Evolutionary conservation across 768 basidiomycete species (phyloP).

Genomic region (Cystobasidium ongulense): DNA sequence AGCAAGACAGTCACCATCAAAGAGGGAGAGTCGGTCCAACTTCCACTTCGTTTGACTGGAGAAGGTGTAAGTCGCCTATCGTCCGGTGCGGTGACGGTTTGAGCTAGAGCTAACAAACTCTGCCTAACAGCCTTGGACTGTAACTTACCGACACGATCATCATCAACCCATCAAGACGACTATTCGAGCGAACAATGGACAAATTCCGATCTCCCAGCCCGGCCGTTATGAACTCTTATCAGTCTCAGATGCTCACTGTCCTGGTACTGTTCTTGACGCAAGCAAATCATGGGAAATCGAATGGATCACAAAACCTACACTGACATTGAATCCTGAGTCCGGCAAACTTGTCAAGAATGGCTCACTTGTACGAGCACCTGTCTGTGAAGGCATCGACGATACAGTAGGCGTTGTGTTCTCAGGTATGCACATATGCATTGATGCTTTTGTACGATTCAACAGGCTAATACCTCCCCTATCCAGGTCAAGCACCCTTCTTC

Average conservation of each 20-base stretch:
- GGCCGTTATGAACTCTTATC: constrained; percentile 45
- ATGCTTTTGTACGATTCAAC: background rate
- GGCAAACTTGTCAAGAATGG: constrained; percentile 27
- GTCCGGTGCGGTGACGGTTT: background rate
- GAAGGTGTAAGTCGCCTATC: constrained; percentile 59
- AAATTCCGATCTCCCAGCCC: constrained; percentile 55
- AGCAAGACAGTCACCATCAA: constrained; percentile 57
- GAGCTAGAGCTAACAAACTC: background rate
- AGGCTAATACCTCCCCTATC: background rate
- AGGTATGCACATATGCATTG: background rate
- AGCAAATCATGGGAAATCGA: background rate
- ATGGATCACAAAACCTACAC: constrained; percentile 17
- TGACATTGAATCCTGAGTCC: background rate
- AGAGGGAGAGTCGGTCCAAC: constrained; percentile 61
- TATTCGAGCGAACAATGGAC: constrained; percentile 25
- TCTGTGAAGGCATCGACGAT: constrained; percentile 28
- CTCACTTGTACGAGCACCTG: background rate
- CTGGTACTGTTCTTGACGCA: constrained; percentile 56
- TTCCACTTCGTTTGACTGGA: constrained; percentile 81
- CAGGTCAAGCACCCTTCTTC: constrained; percentile 10
- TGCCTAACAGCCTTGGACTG: constrained; percentile 66
- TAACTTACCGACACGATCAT: constrained; percentile 56
- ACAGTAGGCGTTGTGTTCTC: constrained; percentile 7
- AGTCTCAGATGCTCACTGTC: constrained; percentile 78
- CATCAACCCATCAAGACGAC: constrained; percentile 3